Evolutionary conservation across 1,139 yeast genomes (phyloP).

Genomic region (Suzukiozyma palmioleophila): DNA sequence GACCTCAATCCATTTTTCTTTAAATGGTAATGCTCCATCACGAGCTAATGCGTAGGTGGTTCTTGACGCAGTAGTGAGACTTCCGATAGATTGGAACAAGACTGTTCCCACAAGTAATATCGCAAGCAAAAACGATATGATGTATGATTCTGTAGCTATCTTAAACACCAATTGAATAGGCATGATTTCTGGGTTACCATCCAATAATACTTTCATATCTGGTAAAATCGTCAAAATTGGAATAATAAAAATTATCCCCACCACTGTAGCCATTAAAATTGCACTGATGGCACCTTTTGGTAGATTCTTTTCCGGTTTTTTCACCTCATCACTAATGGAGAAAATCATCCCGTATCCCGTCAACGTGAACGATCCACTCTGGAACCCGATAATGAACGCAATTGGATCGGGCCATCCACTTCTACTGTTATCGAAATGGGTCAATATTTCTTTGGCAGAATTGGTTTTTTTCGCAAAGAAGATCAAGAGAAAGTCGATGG

Average conservation of each 20-base stretch:
- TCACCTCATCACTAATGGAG: slow-evolving; percentile 79
- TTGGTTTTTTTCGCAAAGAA: slow-evolving; percentile 59
- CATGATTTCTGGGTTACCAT: slow-evolving; percentile 59
- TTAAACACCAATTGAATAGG: slow-evolving; percentile 67
- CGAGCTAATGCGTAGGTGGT: slow-evolving; percentile 84
- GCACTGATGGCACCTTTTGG: slow-evolving; percentile 75
- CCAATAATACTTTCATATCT: slow-evolving; percentile 51
- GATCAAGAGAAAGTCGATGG: slow-evolving; percentile 59
- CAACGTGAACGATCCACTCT: slow-evolving; percentile 72
- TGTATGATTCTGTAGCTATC: slow-evolving; percentile 61
- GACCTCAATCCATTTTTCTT: slow-evolving; percentile 61
- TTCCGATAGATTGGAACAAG: slow-evolving; percentile 72
- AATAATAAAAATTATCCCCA: slow-evolving; percentile 67
- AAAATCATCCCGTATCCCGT: slow-evolving; percentile 83
- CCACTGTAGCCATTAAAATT: slow-evolving; percentile 56
- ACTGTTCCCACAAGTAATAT: slow-evolving; percentile 67
- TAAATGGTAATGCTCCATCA: slow-evolving; percentile 80
- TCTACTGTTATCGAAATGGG: slow-evolving; percentile 65
- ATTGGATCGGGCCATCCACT: slow-evolving; percentile 69
- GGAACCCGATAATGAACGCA: slow-evolving; percentile 71
- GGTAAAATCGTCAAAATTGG: slow-evolving; percentile 73
- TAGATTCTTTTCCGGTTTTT: slow-evolving; percentile 66
- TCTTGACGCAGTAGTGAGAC: slow-evolving; percentile 82
- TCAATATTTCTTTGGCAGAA: slow-evolving; percentile 54
- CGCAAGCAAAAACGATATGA: slow-evolving; percentile 64